Base-by-base conservation (phyloP, 225 moss, liverwort and hornwort species). In the Ulota crispa region DNA sequence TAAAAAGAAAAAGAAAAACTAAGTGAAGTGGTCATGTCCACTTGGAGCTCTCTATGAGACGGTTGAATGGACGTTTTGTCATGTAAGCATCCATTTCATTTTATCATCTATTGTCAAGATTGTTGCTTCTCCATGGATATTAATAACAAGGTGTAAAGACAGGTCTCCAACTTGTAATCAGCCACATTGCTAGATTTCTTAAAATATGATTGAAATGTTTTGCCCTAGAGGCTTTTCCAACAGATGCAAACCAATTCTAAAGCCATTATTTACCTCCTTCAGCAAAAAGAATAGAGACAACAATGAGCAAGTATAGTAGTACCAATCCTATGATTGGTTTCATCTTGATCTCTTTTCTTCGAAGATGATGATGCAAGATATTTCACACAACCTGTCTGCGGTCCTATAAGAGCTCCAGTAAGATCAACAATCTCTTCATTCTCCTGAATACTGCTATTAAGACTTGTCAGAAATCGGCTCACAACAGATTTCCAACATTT, bases 351-450 rank as follows among this genome's bases (percentile, higher is more conserved):
- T 41, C 52, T 85, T 67, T 73, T 83, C 61, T 82, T 47, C 30
- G 82, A 65, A 13, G 64, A 42, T 45, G n/a, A n/a, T n/a, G 73
- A 59, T 39, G 84, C 72, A 55, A 96, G 88, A 88, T 90, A 96
- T 77, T 92, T 84, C 27, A 93, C 88, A 89, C 92, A 93, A 36
- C 99, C 99, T 50, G 99, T 96, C 54, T 86, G 83, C 27, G 81
- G 67, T 70, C 86, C 93, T 75, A 78, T 61, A 32, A 99, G 92
- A 69, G 94, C 84, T 77, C 96, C 94, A 54, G 90, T 90, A 12
- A 99, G 89, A 69, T 96, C 92, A 82, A 99, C 89, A 73, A 94
- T 91, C 76, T 93, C 90, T 88, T 94, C 94, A 19, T 94, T 92
- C 85, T 96, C 96, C 93, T 99, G 94, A 88, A 94, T 85, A 91